Base-by-base conservation (phyloP, 202 grass and related monocot genomes). In the Tripidium arundinaceum region DNA sequence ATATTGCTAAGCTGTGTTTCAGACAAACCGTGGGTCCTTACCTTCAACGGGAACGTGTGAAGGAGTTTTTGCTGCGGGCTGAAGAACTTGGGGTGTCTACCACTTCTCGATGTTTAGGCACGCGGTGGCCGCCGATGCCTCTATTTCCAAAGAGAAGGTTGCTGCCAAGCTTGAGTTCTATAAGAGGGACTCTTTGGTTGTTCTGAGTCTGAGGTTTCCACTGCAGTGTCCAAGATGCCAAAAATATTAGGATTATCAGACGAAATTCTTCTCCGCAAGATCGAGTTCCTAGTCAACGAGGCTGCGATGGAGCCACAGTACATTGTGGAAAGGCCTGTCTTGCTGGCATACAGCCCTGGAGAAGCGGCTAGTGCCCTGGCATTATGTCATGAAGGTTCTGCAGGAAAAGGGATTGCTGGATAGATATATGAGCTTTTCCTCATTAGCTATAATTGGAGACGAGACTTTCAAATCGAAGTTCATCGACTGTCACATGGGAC, bases 91-190 rank as follows among this genome's bases (percentile, higher is more conserved):
- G 41, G 41, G 41, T 42, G 41, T 11, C 41, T 42, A 11, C 40
- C 6, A 47, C 59, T 19, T 77, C 40, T 3, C 1, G 3, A 4
- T 47, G 11, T 64, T 77, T 11, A 1, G 0, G 59, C 1, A 8
- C 0, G 59, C 41, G 0, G 1, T 77, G 6, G 0, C 0, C 0
- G 5, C 0, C 2, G 3, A 5, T 6, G 0, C 6, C 3, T 0
- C 1, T 10, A 0, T 2, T 0, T 5, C 1, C 6, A 1, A 77
- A 65, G 40, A 64, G 75, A 77, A 34, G 5, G 1, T 64, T 77
- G 75, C 40, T 77, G 26, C 75, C 27, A 77, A n/a, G 26, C 40
- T 65, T 9, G 27, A 47, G n/a, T 2, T 77, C 8, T 47, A 47
- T 1, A 77, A 47, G 11, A 59, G 22, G 22, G 2, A 28, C 13